These are phyloP conservation scores for Forsythia suspensa DNA, from an alignment of 257 asterid species.

Conservation along the genomic window DNA sequence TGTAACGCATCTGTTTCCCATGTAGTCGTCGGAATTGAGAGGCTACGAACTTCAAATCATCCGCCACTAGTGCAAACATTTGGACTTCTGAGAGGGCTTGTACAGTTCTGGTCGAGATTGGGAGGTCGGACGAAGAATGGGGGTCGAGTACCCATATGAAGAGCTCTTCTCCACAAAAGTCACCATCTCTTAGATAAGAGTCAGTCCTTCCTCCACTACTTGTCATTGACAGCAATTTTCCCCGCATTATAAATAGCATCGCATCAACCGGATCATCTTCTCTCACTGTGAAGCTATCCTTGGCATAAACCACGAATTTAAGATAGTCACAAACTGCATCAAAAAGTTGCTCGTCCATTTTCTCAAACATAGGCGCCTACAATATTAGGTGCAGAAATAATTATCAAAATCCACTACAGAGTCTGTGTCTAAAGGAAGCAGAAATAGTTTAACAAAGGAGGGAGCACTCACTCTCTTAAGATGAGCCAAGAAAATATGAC, in stretches of 20 bases:
- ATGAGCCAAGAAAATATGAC: conserved; percentile 81
- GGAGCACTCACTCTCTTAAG: conserved; percentile 69
- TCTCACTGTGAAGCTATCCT: conserved; percentile 77
- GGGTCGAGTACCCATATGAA: conserved; percentile 98
- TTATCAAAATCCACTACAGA: no score
- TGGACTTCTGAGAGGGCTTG: conserved; percentile 84
- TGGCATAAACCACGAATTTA: conserved; percentile 78
- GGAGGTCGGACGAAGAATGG: conserved; percentile 74
- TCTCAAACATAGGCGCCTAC: conserved; percentile 95
- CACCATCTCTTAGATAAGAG: conserved; percentile 80
- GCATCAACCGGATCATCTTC: conserved; percentile 98
- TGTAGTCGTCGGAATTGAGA: conserved; percentile 87
- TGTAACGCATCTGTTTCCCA: conserved; percentile 84
- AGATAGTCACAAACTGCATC: conserved; percentile 88
- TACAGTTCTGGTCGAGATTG: conserved; percentile 90
- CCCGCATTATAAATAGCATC: conserved; percentile 91
- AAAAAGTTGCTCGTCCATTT: conserved; percentile 88
- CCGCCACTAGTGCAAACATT: conserved; percentile 83
- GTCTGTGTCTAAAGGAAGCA: no score
- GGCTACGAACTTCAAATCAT: conserved; percentile 90
- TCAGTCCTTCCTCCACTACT: conserved; percentile 75
- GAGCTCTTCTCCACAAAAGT: conserved; percentile 98
- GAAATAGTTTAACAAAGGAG: background rate
- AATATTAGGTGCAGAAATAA: background rate
- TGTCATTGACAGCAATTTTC: conserved; percentile 70